Base-by-base conservation (phyloP, 495 filamentous ascomycete genomes). In the Aspergillus indologenus region DNA sequence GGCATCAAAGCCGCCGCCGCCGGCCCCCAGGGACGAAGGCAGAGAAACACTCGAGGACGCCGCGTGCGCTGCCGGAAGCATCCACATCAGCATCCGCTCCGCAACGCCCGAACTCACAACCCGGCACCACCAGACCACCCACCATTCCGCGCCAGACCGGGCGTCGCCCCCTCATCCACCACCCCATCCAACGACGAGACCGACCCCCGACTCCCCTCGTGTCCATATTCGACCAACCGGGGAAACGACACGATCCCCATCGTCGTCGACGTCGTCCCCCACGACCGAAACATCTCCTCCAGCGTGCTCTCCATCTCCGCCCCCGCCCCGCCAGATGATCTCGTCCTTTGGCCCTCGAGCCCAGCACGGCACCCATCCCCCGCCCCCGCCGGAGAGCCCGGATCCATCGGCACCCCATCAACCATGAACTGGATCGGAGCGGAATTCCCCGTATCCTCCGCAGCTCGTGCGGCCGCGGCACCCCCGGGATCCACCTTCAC, bases 131-230 rank as follows among this genome's bases (percentile, higher is more conserved):
- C n/a, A n/a, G 45, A 20, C 14, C 11, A 57, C 63, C 60, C 49
- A 65, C 63, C 52, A 23, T 31, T 51, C 55, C 62, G 57, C 53
- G 57, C 58, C 53, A 43, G 53, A 18, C 21, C 14, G 42, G 54
- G 59, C 31, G 59, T 50, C 34, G 57, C 44, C n/a, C n/a, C n/a
- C 19, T 40, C 57, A 34, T 62, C 60, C 2, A 50, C 54, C 19
- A 55, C 49, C 53, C 59, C n/a, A n/a, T n/a, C 59, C 56, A 67
- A 56, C 19, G 65, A 65, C 42, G 65, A 65, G 57, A 63, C 55
- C 7, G 65, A 64, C 11, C 59, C 46, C 24, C 9, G 48, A 15
- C 19, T 23, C 11, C 43, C 47, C 9, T 54, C 45, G 24, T 50
- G 54, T 44, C 31, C 47, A 18, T 55, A 48, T 20, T 54, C 23